Evolutionary conservation across 345 rosid genomes (phyloP).

Genomic region (Cochlearia excelsa): DNA sequence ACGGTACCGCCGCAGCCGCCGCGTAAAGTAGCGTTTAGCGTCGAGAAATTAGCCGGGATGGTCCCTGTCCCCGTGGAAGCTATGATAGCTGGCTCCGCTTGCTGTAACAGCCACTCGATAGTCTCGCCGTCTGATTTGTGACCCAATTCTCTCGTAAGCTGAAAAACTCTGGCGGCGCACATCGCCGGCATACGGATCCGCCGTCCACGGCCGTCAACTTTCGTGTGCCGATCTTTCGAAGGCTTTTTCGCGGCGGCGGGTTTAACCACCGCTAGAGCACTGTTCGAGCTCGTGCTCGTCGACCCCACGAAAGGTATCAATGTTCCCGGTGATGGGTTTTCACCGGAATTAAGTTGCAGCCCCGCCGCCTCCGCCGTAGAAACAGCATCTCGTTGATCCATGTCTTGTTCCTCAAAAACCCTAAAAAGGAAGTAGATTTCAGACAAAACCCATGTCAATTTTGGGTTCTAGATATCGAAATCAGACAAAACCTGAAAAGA

Average conservation of each 20-base stretch:
- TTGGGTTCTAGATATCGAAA: neutral
- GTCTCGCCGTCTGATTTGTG: conserved; percentile 88
- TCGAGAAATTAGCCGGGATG: conserved; percentile 81
- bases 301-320: conserved; percentile 48
- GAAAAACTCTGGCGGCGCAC: conserved; percentile 83
- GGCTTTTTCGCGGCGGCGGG: conserved; percentile 53
- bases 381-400: conserved; percentile 39
- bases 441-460: conserved; percentile 13
- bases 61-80: conserved; percentile 82
- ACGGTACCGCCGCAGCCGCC: conserved; percentile 59
- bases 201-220: conserved; percentile 85
- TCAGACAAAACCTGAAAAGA: neutral
- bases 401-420: neutral
- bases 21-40: conserved; percentile 66
- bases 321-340: conserved; percentile 39
- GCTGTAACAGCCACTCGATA: conserved; percentile 78
- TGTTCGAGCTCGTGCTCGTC: conserved; percentile 29
- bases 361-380: conserved; percentile 24
- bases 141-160: conserved; percentile 67
- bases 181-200: conserved; percentile 84
- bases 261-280: conserved; percentile 30
- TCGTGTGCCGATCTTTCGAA: conserved; percentile 75
- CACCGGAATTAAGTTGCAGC: conserved; percentile 37
- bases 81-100: conserved; percentile 77
- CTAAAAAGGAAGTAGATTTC: neutral